A percentile compares a stretch with the other conserved stretches of the same genome.
Evolutionary conservation across 1,139 yeast species (phyloP).

Genomic region (Suhomyces terraborum): DNA sequence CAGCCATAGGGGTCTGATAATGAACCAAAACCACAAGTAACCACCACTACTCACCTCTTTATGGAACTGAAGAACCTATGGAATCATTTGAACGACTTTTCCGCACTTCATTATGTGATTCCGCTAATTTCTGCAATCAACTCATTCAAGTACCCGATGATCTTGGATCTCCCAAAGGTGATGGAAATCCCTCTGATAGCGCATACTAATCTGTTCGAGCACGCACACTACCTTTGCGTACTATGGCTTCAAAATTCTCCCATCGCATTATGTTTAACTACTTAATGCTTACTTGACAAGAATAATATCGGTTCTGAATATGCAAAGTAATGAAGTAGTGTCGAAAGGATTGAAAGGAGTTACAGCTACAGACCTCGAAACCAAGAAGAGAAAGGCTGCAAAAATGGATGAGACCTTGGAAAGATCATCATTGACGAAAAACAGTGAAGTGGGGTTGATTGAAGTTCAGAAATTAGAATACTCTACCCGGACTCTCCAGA

Average conservation of each 20-base stretch:
- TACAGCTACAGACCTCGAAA: neutral
- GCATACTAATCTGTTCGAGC: too few relatives aligned
- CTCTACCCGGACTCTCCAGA: slow-evolving; percentile 48
- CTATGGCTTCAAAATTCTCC: neutral
- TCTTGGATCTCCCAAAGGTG: too few relatives aligned
- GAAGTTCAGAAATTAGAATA: slow-evolving; percentile 47
- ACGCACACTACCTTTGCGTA: neutral
- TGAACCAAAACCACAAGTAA: too few relatives aligned
- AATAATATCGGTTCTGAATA: slow-evolving; percentile 7
- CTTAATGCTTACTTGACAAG: slow-evolving; percentile 4
- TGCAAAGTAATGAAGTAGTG: slow-evolving; percentile 13
- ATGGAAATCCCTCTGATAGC: too few relatives aligned
- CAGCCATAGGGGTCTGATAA: too few relatives aligned
- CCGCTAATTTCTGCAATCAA: too few relatives aligned
- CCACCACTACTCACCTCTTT: too few relatives aligned
- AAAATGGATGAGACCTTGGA: neutral
- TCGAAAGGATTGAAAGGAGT: slow-evolving; percentile 1
- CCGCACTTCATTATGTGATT: too few relatives aligned
- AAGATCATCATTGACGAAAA: neutral
- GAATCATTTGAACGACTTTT: too few relatives aligned
- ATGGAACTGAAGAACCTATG: too few relatives aligned
- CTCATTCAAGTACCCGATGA: too few relatives aligned
- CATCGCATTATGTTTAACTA: neutral
- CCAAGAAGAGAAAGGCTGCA: slow-evolving; percentile 5
- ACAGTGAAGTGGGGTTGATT: slow-evolving; percentile 30